Evolutionary conservation across 768 basidiomycete species (phyloP).

Genomic region (Auricularia sp.): DNA sequence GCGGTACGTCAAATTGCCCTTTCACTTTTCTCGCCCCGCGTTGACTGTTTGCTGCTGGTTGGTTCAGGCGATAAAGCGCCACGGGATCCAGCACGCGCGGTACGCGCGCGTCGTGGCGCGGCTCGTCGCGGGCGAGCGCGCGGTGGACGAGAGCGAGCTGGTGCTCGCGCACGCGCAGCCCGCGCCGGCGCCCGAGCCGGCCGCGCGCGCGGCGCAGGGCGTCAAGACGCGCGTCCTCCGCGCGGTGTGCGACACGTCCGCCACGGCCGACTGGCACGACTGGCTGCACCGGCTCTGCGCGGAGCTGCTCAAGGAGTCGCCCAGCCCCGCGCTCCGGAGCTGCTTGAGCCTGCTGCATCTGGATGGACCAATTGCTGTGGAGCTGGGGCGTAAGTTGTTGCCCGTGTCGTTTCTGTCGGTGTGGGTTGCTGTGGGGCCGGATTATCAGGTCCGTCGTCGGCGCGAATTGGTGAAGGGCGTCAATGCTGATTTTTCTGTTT

Average conservation of each 20-base stretch:
- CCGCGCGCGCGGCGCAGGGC: too few species aligned
- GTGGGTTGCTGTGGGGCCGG: conserved; percentile 36
- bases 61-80: not conserved
- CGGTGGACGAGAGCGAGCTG: not conserved
- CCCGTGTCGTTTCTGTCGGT: conserved; percentile 21
- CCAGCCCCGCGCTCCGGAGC: conserved; percentile 93
- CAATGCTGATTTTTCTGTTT: too few species aligned
- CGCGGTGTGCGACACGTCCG: conserved; percentile 80
- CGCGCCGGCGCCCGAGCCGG: too few species aligned
- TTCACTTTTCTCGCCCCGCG: too few species aligned
- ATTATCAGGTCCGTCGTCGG: too few species aligned
- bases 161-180: not conserved
- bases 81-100: not conserved
- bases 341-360: conserved; percentile 85
- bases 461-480: too few species aligned
- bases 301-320: conserved; percentile 96
- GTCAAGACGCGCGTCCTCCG: not conserved
- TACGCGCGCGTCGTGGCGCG: not conserved
- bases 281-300: conserved; percentile 92
- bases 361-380: conserved; percentile 72
- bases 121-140: not conserved
- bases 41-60: too few species aligned
- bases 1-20: too few species aligned
- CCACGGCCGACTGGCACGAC: conserved; percentile 78
- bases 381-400: conserved; percentile 19